These are phyloP conservation scores for Chrysochromulina parva DNA, from an alignment of 78 protist genomes.

Conservation along the genomic window DNA sequence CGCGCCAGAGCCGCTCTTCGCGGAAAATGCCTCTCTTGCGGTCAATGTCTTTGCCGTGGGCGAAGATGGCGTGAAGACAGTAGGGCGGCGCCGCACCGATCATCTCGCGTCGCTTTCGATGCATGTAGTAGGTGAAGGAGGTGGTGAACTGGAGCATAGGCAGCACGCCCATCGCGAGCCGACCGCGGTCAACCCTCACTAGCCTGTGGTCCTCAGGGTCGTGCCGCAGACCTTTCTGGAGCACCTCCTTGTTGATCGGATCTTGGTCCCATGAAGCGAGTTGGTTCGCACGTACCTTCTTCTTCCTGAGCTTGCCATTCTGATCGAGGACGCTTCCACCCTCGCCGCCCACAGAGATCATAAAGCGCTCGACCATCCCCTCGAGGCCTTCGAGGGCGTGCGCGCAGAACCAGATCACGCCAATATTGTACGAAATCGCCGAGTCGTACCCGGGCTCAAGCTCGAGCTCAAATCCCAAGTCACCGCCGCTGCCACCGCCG, in stretches of 20 bases:
- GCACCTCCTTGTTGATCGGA: constrained; percentile 13
- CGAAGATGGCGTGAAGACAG: neutral
- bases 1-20: neutral
- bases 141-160: constrained; percentile 20
- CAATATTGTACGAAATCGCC: neutral
- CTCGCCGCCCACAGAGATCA: no score
- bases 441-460: neutral
- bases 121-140: neutral
- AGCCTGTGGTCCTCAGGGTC: neutral
- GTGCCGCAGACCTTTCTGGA: neutral
- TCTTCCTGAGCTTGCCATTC: no score
- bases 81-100: neutral
- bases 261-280: constrained; percentile 3
- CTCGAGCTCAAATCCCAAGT: neutral
- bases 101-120: neutral
- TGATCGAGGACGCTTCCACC: no score
- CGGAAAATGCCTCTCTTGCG: neutral
- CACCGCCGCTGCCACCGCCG: neutral
- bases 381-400: neutral
- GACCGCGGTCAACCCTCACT: neutral
- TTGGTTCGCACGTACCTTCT: no score
- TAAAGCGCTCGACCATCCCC: neutral
- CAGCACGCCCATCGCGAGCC: constrained; percentile 1
- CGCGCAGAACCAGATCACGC: neutral
- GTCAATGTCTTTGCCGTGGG: neutral